Percentiles rank a stretch among this genome's conserved stretches.
Conservation (phyloP, 2,329 filamentous ascomycete species). For the Ceratocystis cubensis region DNA sequence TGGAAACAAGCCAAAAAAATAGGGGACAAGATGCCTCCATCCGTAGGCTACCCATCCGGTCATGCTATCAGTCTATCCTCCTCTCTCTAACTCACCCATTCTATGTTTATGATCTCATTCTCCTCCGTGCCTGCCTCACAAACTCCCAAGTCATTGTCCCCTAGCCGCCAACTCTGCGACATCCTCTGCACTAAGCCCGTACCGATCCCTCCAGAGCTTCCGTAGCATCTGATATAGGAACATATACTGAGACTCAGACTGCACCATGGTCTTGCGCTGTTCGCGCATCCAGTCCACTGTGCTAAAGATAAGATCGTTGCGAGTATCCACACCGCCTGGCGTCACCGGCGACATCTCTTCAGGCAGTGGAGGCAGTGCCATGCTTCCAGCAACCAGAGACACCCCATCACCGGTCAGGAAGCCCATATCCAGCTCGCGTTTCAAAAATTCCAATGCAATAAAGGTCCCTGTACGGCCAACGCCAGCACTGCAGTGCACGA, state of each 20-base stretch:
- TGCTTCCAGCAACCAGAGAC: conserved; percentile 12
- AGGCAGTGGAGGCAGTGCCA: conserved; percentile 1
- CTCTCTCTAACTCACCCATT: neutral
- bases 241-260: conserved; percentile 68
- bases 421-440: conserved; percentile 68
- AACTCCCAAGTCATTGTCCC: conserved; percentile 5
- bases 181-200: conserved; percentile 29
- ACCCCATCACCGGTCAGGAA: conserved; percentile 42
- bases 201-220: conserved; percentile 58
- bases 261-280: conserved; percentile 92
- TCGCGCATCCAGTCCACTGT: conserved; percentile 70
- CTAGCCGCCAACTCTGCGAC: conserved; percentile 2
- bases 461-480: conserved; percentile 93
- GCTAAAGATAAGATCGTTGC: conserved; percentile 52
- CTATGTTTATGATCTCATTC: neutral
- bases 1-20: neutral
- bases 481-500: conserved; percentile 81
- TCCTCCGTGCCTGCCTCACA: neutral
- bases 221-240: conserved; percentile 83
- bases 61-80: neutral
- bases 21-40: no score
- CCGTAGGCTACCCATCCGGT: neutral
- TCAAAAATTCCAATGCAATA: conserved; percentile 85
- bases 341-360: conserved; percentile 24
- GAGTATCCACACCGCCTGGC: conserved; percentile 28